A percentile compares a stretch with the other conserved stretches of the same genome.
These are phyloP conservation scores for Suillus occidentalis DNA, from an alignment of 768 basidiomycete species.

Conservation along the genomic window DNA sequence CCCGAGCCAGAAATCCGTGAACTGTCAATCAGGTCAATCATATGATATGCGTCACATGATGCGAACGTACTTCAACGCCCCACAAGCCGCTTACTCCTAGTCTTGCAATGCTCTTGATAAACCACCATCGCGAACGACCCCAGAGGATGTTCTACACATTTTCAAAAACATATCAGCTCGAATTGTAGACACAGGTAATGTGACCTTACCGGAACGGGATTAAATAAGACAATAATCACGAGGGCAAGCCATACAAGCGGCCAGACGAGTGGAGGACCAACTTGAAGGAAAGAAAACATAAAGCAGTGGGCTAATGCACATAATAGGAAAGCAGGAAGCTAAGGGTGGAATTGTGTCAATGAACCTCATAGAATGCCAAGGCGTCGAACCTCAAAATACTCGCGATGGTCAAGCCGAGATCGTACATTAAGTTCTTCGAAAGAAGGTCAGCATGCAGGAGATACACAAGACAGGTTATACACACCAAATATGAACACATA, in stretches of 20 bases:
- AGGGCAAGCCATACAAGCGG: constrained; percentile 80
- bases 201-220: constrained; percentile 65
- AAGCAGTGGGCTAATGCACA: constrained; percentile 75
- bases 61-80: constrained; percentile 63
- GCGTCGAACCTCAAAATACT: constrained; percentile 64
- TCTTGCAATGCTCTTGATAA: constrained; percentile 60
- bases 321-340: constrained; percentile 84
- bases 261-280: constrained; percentile 76
- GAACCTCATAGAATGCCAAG: constrained; percentile 9
- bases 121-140: constrained; percentile 65
- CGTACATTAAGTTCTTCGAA: constrained; percentile 64
- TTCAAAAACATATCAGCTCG: background rate
- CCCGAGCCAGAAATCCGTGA: constrained; percentile 91
- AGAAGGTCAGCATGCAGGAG: background rate
- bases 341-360: constrained; percentile 9
- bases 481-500: constrained; percentile 90
- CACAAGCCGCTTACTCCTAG: constrained; percentile 69
- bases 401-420: constrained; percentile 71
- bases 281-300: constrained; percentile 75
- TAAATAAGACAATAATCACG: constrained; percentile 55
- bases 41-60: background rate
- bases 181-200: background rate
- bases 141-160: constrained; percentile 45
- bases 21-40: constrained; percentile 41
- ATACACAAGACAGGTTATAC: constrained; percentile 13